Percentiles rank a stretch among this genome's conserved stretches.
Conservation (phyloP, 23 red algal species). For the Gracilaria domingensis region DNA sequence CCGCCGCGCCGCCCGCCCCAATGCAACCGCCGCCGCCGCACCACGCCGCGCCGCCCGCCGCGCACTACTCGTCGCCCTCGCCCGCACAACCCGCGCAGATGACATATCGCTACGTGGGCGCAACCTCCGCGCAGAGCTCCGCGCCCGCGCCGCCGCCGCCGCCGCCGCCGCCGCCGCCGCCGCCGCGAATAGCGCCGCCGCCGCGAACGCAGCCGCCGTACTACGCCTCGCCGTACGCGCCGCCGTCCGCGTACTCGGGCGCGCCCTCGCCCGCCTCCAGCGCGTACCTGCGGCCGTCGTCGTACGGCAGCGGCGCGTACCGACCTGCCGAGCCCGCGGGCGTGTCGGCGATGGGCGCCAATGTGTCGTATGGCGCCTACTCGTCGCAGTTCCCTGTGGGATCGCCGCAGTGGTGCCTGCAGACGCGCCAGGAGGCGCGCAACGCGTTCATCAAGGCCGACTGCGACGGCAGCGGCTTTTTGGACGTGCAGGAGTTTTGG, state of each 20-base stretch:
- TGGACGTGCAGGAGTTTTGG: constrained; percentile 56
- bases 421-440: constrained; percentile 27
- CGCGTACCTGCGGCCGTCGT: not conserved
- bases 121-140: too few species aligned
- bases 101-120: not conserved
- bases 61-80: not conserved
- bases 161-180: not conserved
- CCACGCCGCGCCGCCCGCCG: not conserved
- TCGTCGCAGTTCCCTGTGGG: constrained; percentile 19
- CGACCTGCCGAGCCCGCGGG: not conserved
- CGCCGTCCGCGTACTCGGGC: not conserved
- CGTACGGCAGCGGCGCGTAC: not conserved
- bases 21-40: not conserved
- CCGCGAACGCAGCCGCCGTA: constrained; percentile 14
- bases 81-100: not conserved
- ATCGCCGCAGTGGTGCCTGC: constrained; percentile 13
- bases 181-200: not conserved
- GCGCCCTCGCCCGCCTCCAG: not conserved
- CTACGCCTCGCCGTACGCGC: not conserved
- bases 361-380: not conserved
- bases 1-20: not conserved
- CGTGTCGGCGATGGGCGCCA: not conserved
- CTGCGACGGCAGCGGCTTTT: constrained; percentile 47
- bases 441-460: constrained; percentile 51
- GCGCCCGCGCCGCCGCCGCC: too few species aligned